Evolutionary conservation across 2,329 filamentous ascomycete genomes (phyloP).

Genomic region (Sporothrix sp.): DNA sequence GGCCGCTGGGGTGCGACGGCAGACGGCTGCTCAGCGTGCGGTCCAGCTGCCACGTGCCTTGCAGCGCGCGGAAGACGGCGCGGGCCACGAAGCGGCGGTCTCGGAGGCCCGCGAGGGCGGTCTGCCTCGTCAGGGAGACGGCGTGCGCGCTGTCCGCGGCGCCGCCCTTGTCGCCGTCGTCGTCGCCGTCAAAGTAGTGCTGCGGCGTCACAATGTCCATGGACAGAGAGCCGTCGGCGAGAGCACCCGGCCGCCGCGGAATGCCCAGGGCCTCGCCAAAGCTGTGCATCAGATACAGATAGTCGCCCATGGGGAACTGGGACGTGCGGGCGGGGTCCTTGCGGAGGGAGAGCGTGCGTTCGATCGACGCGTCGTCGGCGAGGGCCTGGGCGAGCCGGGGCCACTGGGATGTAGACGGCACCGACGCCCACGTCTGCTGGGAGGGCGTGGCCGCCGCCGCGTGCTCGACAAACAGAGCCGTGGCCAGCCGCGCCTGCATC

Average conservation of each 20-base stretch:
- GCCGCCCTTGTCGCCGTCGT: slow-evolving; percentile 16
- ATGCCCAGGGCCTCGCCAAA: slow-evolving; percentile 52
- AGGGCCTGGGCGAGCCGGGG: slow-evolving; percentile 31
- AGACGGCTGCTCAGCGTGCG: slow-evolving; percentile 45
- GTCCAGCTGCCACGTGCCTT: slow-evolving; percentile 58
- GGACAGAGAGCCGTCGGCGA: slow-evolving; percentile 28
- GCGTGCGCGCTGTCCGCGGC: slow-evolving; percentile 28
- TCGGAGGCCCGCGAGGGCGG: slow-evolving; percentile 33
- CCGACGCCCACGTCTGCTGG: slow-evolving; percentile 2
- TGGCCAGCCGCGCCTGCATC: slow-evolving; percentile 66
- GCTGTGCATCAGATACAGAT: slow-evolving; percentile 64
- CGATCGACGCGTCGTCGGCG: slow-evolving; percentile 33
- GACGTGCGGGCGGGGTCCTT: slow-evolving; percentile 37
- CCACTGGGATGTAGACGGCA: slow-evolving; percentile 18
- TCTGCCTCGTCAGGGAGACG: slow-evolving; percentile 30
- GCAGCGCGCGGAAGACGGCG: slow-evolving; percentile 60
- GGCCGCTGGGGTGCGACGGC: slow-evolving; percentile 52
- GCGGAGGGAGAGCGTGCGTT: slow-evolving; percentile 41
- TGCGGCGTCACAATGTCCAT: slow-evolving; percentile 49
- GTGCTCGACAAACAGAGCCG: slow-evolving; percentile 39
- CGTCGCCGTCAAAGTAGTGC: slow-evolving; percentile 32
- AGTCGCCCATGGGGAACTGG: slow-evolving; percentile 81
- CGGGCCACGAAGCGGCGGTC: slow-evolving; percentile 46
- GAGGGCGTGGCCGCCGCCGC: neutral
- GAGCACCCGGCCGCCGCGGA: slow-evolving; percentile 24